Percentiles rank a stretch among this genome's conserved stretches.
phyloP scores from a whole-genome alignment of 768 basidiomycete species.

The Tulasnella sp. region DNA sequence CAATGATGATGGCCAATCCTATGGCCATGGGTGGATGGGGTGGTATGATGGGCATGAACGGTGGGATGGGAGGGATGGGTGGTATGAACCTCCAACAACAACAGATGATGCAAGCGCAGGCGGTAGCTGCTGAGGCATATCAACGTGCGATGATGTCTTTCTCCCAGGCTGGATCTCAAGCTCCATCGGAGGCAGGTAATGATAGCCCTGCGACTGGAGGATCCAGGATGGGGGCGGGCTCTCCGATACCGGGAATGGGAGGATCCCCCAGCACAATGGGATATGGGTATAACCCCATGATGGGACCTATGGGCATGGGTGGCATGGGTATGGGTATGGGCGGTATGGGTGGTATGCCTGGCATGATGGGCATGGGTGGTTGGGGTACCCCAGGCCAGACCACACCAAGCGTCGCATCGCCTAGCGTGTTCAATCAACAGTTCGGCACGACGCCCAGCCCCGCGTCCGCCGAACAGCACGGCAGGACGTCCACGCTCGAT shows the following conservation, averaged over 20 bases:
- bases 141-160: conserved; percentile 35
- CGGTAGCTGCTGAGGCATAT: conserved; percentile 72
- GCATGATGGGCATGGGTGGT: conserved; percentile 18
- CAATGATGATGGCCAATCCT: conserved; percentile 20
- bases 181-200: conserved; percentile 19
- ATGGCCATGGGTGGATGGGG: conserved; percentile 14
- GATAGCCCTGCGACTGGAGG: conserved; percentile 2
- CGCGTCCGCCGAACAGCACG: not conserved
- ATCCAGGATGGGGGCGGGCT: conserved; percentile 8
- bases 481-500: not conserved
- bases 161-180: conserved; percentile 24
- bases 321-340: conserved; percentile 25
- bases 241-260: conserved; percentile 18
- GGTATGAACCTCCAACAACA: conserved; percentile 30
- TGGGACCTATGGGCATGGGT: conserved; percentile 31
- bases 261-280: not conserved
- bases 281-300: conserved; percentile 16
- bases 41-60: conserved; percentile 15
- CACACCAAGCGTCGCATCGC: not conserved
- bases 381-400: not conserved
- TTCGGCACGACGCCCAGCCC: not conserved
- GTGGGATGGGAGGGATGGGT: conserved; percentile 34
- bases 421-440: not conserved
- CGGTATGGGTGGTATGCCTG: conserved; percentile 21
- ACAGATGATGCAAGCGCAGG: conserved; percentile 71